phyloP scores from a whole-genome alignment of 345 rosid genomes.

The Sapria himalayana region DNA sequence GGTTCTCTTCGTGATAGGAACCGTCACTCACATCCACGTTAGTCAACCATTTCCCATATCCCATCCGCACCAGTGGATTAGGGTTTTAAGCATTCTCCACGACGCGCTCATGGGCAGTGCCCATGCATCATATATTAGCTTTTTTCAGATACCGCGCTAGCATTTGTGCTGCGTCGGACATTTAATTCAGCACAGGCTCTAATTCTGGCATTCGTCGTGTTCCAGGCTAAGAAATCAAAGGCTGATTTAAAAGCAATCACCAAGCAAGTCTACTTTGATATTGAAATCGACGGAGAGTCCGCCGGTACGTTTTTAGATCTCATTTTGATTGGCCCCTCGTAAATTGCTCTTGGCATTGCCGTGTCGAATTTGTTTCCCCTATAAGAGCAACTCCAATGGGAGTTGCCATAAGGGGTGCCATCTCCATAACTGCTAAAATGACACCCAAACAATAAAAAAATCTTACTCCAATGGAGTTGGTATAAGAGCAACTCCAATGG shows the following conservation, averaged over 20 bases:
- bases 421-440: no score
- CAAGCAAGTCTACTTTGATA: slow-evolving; percentile 78
- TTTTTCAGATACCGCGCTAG: no score
- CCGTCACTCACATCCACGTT: slow-evolving; percentile 33
- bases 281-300: slow-evolving; percentile 71
- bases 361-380: no score
- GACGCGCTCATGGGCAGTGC: background rate
- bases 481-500: no score
- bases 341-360: no score
- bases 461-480: no score
- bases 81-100: background rate
- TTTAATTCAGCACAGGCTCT: no score
- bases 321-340: no score
- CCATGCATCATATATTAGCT: background rate
- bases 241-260: slow-evolving; percentile 53
- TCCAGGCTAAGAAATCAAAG: slow-evolving; percentile 50
- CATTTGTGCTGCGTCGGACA: no score
- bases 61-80: background rate
- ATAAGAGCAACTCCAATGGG: no score
- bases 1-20: slow-evolving; percentile 21
- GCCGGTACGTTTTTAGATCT: slow-evolving; percentile 63
- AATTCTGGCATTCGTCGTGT: background rate
- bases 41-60: background rate
- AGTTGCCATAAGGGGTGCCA: no score
- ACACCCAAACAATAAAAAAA: no score